These are phyloP conservation scores for Penicillium alfredii DNA, from an alignment of 495 filamentous ascomycete genomes.

Conservation along the genomic window DNA sequence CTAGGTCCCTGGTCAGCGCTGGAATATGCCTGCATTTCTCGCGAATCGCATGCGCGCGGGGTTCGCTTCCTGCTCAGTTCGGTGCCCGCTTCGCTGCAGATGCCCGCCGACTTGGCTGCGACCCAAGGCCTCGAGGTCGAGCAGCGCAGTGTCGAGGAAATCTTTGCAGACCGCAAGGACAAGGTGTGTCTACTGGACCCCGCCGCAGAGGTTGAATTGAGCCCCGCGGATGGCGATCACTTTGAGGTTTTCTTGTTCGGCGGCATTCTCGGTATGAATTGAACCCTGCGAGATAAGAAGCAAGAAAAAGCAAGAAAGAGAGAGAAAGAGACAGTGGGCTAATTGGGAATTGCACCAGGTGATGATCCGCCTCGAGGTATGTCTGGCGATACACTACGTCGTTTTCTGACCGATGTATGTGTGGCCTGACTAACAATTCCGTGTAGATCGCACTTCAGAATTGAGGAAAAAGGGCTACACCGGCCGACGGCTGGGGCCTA, in stretches of 20 bases:
- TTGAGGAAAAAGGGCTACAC: constrained; percentile 86
- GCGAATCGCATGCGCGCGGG: constrained; percentile 63
- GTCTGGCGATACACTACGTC: constrained; percentile 20
- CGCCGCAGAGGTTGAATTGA: constrained; percentile 68
- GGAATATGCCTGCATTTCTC: constrained; percentile 81
- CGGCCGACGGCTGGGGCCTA: constrained; percentile 80
- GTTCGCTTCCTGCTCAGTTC: constrained; percentile 80
- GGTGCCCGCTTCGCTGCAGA: constrained; percentile 59
- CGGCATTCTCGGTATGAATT: constrained; percentile 77
- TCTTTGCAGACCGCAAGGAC: constrained; percentile 60
- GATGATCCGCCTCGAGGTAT: constrained; percentile 93
- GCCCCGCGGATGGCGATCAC: constrained; percentile 68
- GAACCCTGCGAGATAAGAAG: too few relatives aligned
- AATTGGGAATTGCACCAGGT: constrained; percentile 43
- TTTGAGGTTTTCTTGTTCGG: constrained; percentile 96
- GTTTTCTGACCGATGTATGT: too few relatives aligned
- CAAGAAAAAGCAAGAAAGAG: too few relatives aligned
- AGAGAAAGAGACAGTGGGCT: constrained; percentile 1
- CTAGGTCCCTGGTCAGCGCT: constrained; percentile 89
- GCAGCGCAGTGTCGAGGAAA: constrained; percentile 65
- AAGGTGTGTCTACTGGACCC: constrained; percentile 89
- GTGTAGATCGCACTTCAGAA: constrained; percentile 82
- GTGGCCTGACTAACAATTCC: constrained; percentile 8
- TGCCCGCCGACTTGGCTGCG: constrained; percentile 56
- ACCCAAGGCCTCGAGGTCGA: constrained; percentile 60